Evolutionary conservation across 768 basidiomycete genomes (phyloP).

Genomic region (Suillus subaureus): DNA sequence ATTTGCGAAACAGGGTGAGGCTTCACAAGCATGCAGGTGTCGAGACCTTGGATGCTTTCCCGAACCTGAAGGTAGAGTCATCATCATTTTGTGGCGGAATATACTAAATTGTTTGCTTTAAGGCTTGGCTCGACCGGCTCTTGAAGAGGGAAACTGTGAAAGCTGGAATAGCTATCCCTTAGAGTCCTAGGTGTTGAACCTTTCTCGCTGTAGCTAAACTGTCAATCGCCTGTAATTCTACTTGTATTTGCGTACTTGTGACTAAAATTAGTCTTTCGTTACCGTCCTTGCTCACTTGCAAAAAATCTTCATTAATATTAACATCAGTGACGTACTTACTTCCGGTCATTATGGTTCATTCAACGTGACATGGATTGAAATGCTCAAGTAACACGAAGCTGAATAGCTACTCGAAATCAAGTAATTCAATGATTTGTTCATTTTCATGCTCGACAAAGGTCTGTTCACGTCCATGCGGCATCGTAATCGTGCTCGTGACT

Average conservation of each 20-base stretch:
- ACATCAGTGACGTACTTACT: neutral
- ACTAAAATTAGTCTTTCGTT: neutral
- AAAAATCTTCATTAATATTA: neutral
- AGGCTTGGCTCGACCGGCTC: constrained; percentile 36
- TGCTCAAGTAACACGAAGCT: neutral
- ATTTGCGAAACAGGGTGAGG: constrained; percentile 49
- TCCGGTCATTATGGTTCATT: neutral
- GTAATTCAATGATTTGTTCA: neutral
- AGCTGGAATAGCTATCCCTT: constrained; percentile 25
- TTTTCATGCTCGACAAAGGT: neutral
- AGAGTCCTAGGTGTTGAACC: neutral
- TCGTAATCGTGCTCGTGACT: neutral
- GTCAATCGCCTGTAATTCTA: neutral
- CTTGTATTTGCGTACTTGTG: neutral
- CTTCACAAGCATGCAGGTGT: constrained; percentile 50
- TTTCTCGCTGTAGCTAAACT: neutral
- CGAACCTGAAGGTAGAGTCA: constrained; percentile 53
- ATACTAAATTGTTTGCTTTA: neutral
- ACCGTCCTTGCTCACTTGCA: neutral
- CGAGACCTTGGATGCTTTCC: constrained; percentile 62
- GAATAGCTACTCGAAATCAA: neutral
- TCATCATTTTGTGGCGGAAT: neutral
- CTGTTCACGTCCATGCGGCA: neutral
- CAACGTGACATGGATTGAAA: neutral
- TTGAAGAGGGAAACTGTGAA: constrained; percentile 22